Conservation (phyloP, 805 yeast genomes). For the Candida ulmi region DNA sequence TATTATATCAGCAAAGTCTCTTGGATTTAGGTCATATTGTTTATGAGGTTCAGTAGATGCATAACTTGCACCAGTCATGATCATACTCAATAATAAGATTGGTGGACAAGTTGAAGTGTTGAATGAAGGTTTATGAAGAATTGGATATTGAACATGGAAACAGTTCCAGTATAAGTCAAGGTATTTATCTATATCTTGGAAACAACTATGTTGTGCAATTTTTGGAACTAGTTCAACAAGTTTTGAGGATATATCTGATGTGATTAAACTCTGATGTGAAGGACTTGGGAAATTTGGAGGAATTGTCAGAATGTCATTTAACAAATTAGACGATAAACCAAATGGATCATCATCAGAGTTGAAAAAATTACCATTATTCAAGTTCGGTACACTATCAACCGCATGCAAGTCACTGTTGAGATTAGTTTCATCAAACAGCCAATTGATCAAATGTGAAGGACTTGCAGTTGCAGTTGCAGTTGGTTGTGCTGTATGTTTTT, state of each 20-base stretch:
- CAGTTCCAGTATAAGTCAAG: slow-evolving; percentile 22
- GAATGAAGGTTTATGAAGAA: slow-evolving; percentile 47
- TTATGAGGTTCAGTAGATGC: slow-evolving; percentile 15
- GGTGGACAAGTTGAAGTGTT: slow-evolving; percentile 46
- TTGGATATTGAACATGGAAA: slow-evolving; percentile 40
- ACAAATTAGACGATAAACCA: slow-evolving; percentile 21
- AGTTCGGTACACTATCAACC: slow-evolving; percentile 13
- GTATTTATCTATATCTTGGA: slow-evolving; percentile 19
- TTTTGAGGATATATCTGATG: slow-evolving; percentile 15
- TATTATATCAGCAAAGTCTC: slow-evolving; percentile 28
- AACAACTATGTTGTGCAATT: slow-evolving; percentile 16
- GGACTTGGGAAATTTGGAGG: slow-evolving; percentile 27
- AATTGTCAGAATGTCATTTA: slow-evolving; percentile 22
- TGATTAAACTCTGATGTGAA: slow-evolving; percentile 21
- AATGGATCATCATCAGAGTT: slow-evolving; percentile 26
- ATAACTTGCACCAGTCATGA: slow-evolving; percentile 27
- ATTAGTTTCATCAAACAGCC: slow-evolving; percentile 23
- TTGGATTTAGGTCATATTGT: slow-evolving; percentile 12
- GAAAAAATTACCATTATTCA: slow-evolving; percentile 21
- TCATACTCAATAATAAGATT: slow-evolving; percentile 47
- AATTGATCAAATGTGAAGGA: slow-evolving; percentile 21
- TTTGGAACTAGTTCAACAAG: slow-evolving; percentile 17
- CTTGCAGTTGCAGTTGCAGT: slow-evolving; percentile 5
- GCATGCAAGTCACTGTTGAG: slow-evolving; percentile 5
- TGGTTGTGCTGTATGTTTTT: no score